Base-by-base conservation (phyloP, 495 filamentous ascomycete genomes). In the Xylaria castorea region DNA sequence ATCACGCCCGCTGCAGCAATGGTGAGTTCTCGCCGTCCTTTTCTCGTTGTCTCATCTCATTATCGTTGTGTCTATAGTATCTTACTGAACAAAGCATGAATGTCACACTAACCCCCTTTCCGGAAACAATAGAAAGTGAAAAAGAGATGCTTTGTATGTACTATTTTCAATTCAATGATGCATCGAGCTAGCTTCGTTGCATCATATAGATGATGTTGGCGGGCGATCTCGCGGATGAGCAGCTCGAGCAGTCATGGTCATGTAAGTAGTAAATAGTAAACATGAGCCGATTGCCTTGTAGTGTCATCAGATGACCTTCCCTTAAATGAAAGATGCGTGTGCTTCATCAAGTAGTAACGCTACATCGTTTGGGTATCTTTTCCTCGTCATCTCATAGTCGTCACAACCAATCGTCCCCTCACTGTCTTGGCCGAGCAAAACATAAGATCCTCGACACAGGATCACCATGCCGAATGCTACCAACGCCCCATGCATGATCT, bases 1-100 rank as follows among this genome's bases (percentile, higher is more conserved):
- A 38, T 27, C 42, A 38, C 42, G 12, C 53, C 67, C 27, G 18
- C 46, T 60, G 63, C 34, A 20, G 46, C 16, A 53, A 55, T 32
- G 40, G 20, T 38, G 30, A 46, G 25, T 40, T 68, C 20, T 68
- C 55, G 25, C 40, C 38, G 27, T 36, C 25, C 36, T 8, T 53
- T 30, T 25, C 20, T 42, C 62, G 57, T 42, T 46, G 70, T 70
- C 40, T 44, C 40, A 55, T 32, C 44, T 50, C 58, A 67, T 20
- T 40, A 42, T 71, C 25, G 12, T 44, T 22, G 57, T 73, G 38
- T 63, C 25, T 42, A 36, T 66, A 25, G 50, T 34, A 30, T 55
- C 38, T 53, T 53, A 32, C 20, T 76, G 20, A 84, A 82, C 3
- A 71, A 75, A 14, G 75, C 38, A n/a, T 66, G 36, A 50, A 66